A percentile compares a stretch with the other conserved stretches of the same genome.
These are phyloP conservation scores for Arxiozyma bovina DNA, from an alignment of 1,139 yeast genomes.

Conservation along the genomic window DNA sequence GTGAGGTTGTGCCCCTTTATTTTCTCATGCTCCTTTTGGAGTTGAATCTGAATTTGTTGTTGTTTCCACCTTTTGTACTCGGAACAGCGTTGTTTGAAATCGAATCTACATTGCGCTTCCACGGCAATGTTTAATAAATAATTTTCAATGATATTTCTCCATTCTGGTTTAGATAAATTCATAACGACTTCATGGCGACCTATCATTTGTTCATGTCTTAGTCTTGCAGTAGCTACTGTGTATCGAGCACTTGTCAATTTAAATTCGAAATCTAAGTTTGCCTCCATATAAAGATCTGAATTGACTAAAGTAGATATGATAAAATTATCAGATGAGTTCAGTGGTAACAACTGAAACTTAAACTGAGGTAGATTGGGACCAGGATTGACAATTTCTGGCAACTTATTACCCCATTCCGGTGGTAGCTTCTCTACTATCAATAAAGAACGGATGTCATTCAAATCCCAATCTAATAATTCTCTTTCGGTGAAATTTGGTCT, in stretches of 20 bases:
- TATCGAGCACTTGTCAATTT: conserved; percentile 49
- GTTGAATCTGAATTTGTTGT: conserved; percentile 9
- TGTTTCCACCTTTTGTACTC: conserved; percentile 36
- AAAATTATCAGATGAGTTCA: conserved; percentile 40
- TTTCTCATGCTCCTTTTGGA: neutral
- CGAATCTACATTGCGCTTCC: conserved; percentile 58
- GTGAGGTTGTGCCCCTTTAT: conserved; percentile 13
- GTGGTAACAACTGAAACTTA: conserved; percentile 37
- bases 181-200: conserved; percentile 23
- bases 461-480: conserved; percentile 52
- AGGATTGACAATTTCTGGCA: conserved; percentile 37
- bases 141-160: conserved; percentile 63
- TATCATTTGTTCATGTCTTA: conserved; percentile 35
- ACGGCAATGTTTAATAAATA: conserved; percentile 55
- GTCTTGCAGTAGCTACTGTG: conserved; percentile 49
- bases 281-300: conserved; percentile 53
- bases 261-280: conserved; percentile 44
- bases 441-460: conserved; percentile 54
- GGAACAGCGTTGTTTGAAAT: conserved; percentile 43
- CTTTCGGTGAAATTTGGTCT: conserved; percentile 54
- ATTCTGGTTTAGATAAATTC: conserved; percentile 42
- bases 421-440: conserved; percentile 42
- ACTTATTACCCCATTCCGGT: conserved; percentile 45
- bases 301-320: conserved; percentile 42
- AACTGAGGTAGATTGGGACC: conserved; percentile 24